A percentile compares a stretch with the other conserved stretches of the same genome.
phyloP scores from a whole-genome alignment of 2,329 filamentous ascomycete genomes.

The Parastagonospora avenae region DNA sequence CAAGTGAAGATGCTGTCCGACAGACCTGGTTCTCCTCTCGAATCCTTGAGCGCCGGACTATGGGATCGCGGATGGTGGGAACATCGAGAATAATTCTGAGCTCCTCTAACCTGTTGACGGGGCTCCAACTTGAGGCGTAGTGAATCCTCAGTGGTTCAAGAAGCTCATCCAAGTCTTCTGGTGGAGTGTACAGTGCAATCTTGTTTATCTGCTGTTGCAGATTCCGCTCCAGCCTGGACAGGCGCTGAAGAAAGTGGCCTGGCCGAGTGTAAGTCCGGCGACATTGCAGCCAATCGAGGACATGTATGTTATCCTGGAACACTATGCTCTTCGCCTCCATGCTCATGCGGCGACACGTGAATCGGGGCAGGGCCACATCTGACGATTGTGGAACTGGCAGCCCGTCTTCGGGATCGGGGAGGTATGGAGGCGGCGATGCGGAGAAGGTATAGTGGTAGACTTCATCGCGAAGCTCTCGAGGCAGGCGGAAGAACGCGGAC shows the following conservation, averaged over 20 bases:
- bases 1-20: conserved; percentile 6
- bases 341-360: conserved; percentile 14
- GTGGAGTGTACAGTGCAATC: neutral
- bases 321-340: conserved; percentile 12
- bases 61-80: neutral
- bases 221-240: conserved; percentile 4
- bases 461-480: conserved; percentile 14
- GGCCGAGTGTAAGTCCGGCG: neutral
- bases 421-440: neutral
- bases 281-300: conserved; percentile 9
- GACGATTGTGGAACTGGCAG: neutral
- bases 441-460: conserved; percentile 17
- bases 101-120: conserved; percentile 10
- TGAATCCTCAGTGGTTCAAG: conserved; percentile 1
- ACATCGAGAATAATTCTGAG: conserved; percentile 17
- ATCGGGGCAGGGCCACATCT: conserved; percentile 7
- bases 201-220: neutral
- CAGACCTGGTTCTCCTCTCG: conserved; percentile 10
- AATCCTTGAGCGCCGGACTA: neutral
- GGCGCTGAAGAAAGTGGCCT: neutral
- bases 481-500: conserved; percentile 13
- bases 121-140: conserved; percentile 4
- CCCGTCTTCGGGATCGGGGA: neutral
- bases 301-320: conserved; percentile 15
- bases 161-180: neutral